Evolutionary conservation across 768 basidiomycete genomes (phyloP).

Genomic region (Naganishia friedmannii): DNA sequence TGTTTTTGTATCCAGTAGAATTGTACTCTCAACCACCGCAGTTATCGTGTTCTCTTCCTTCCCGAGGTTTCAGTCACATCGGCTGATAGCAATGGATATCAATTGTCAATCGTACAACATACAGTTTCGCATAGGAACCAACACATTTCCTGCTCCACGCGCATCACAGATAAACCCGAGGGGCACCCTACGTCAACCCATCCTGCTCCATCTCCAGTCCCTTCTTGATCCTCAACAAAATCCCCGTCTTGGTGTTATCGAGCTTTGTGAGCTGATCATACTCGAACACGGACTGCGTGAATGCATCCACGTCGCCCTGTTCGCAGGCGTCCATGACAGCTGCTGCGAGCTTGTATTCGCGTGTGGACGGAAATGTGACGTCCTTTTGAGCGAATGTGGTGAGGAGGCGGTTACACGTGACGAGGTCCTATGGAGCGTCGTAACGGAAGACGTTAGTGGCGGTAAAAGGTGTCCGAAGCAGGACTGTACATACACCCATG

Average conservation of each 20-base stretch:
- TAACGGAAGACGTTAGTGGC: neutral
- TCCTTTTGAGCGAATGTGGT: slow-evolving; percentile 76
- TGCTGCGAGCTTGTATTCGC: slow-evolving; percentile 84
- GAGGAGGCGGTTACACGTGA: slow-evolving; percentile 77
- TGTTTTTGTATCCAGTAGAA: no score
- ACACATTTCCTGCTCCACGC: neutral
- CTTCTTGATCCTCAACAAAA: slow-evolving; percentile 86
- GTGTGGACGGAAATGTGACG: slow-evolving; percentile 75
- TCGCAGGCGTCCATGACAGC: slow-evolving; percentile 75
- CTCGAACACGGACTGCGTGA: slow-evolving; percentile 80
- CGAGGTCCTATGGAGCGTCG: slow-evolving; percentile 63
- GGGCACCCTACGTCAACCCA: slow-evolving; percentile 48
- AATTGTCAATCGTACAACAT: no score
- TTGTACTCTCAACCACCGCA: no score
- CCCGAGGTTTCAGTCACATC: no score
- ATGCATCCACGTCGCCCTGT: slow-evolving; percentile 67
- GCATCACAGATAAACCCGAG: neutral
- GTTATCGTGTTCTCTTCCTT: no score
- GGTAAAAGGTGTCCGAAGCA: neutral
- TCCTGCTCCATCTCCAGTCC: slow-evolving; percentile 63
- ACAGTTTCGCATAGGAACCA: no score
- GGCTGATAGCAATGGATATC: no score
- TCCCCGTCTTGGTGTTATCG: slow-evolving; percentile 92
- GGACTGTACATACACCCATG: slow-evolving; percentile 63
- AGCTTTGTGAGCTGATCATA: slow-evolving; percentile 88